Evolutionary conservation across 345 rosid species (phyloP).

Genomic region (Punica granatum): DNA sequence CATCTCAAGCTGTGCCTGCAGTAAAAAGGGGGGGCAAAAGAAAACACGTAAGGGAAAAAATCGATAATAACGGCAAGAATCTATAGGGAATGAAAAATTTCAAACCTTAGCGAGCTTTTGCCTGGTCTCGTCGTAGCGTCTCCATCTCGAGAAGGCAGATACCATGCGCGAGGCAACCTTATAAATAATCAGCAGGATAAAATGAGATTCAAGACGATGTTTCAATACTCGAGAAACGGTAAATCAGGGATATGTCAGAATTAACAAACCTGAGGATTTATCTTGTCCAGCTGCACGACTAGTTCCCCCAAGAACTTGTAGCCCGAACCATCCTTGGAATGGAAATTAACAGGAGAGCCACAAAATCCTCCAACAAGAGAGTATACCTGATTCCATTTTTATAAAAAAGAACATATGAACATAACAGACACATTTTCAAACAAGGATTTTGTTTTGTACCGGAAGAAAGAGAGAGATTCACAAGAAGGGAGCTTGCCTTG

Average conservation of each 20-base stretch:
- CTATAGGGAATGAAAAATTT: background rate
- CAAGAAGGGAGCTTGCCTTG: conserved; percentile 37
- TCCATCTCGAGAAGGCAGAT: conserved; percentile 98
- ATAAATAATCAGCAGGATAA: background rate
- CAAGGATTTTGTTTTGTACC: background rate
- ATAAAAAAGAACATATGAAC: background rate
- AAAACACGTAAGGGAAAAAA: background rate
- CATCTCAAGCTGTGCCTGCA: conserved; percentile 95
- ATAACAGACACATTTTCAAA: background rate
- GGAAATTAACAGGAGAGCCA: conserved; percentile 84
- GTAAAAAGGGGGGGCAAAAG: background rate
- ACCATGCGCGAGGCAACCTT: conserved; percentile 97
- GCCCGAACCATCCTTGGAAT: conserved; percentile 94
- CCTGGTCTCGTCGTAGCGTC: conserved; percentile 73
- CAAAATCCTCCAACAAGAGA: conserved; percentile 84
- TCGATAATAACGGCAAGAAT: background rate
- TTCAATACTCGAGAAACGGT: background rate
- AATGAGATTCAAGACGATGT: background rate
- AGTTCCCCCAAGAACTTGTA: conserved; percentile 91
- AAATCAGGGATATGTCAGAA: background rate
- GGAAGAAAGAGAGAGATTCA: background rate
- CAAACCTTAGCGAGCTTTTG: conserved; percentile 82
- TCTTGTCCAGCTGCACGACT: conserved; percentile 80
- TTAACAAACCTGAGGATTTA: conserved; percentile 77
- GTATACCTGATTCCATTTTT: conserved; percentile 37